A percentile compares a stretch with the other conserved stretches of the same genome.
phyloP scores from a whole-genome alignment of 2,329 filamentous ascomycete species.

The Ascocoryne sarcoides region DNA sequence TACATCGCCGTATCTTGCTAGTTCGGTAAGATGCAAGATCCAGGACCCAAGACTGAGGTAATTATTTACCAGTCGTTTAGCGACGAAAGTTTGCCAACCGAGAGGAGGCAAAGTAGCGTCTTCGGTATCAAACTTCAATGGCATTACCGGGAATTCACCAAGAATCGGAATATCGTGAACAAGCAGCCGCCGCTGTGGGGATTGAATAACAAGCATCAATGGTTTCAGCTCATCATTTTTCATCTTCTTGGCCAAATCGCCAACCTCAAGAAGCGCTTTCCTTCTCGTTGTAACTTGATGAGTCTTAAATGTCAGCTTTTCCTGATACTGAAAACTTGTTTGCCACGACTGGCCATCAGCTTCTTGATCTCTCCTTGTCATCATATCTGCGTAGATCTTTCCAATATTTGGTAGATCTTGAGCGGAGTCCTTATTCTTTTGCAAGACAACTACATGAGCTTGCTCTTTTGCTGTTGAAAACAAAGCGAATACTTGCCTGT shows the following conservation, averaged over 20 bases:
- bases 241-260: slow-evolving; percentile 83
- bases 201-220: slow-evolving; percentile 81
- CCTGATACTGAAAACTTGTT: slow-evolving; percentile 77
- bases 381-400: slow-evolving; percentile 75
- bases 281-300: slow-evolving; percentile 82
- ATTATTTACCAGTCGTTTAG: slow-evolving; percentile 75
- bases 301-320: slow-evolving; percentile 75
- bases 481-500: slow-evolving; percentile 85
- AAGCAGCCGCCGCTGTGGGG: slow-evolving; percentile 71
- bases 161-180: slow-evolving; percentile 78
- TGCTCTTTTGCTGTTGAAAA: slow-evolving; percentile 77
- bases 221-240: slow-evolving; percentile 75
- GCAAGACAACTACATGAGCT: slow-evolving; percentile 82
- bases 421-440: slow-evolving; percentile 64
- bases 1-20: slow-evolving; percentile 87
- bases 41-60: slow-evolving; percentile 91
- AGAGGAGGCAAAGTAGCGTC: slow-evolving; percentile 86
- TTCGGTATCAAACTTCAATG: slow-evolving; percentile 70
- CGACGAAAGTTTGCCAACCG: slow-evolving; percentile 86
- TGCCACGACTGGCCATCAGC: slow-evolving; percentile 65
- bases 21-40: slow-evolving; percentile 78
- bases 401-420: slow-evolving; percentile 86
- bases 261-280: slow-evolving; percentile 80
- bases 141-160: slow-evolving; percentile 74
- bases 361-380: slow-evolving; percentile 57